phyloP scores from a whole-genome alignment of 2,329 filamentous ascomycete species.

The Phyllosticta citrichinensis region DNA sequence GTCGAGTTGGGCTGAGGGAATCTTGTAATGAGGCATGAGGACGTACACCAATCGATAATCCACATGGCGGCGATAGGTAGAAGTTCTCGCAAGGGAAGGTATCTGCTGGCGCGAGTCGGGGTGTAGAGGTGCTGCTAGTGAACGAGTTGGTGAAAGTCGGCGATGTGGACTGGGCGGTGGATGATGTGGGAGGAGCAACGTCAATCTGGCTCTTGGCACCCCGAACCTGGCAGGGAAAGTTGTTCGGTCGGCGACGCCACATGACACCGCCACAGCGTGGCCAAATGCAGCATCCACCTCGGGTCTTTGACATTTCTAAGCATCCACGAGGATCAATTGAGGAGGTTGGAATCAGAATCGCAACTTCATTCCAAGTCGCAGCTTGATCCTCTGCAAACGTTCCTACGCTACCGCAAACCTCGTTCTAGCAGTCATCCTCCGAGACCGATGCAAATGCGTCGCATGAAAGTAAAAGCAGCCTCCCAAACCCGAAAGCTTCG shows the following conservation, averaged over 20 bases:
- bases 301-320: background rate
- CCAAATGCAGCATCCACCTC: background rate
- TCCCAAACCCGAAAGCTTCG: background rate
- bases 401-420: background rate
- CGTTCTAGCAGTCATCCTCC: background rate
- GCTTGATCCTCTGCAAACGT: background rate
- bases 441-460: background rate
- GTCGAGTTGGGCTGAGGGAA: background rate
- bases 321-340: background rate
- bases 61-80: slow-evolving; percentile 53
- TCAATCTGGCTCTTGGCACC: slow-evolving; percentile 11
- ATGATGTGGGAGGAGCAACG: slow-evolving; percentile 9
- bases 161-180: slow-evolving; percentile 2
- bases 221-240: background rate
- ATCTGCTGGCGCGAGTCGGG: background rate
- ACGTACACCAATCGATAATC: slow-evolving; percentile 73
- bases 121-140: background rate
- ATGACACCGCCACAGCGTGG: background rate
- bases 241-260: background rate
- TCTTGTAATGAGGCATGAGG: background rate
- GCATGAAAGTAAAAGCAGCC: background rate
- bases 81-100: background rate
- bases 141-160: slow-evolving; percentile 5
- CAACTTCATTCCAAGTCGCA: background rate
- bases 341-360: background rate